These are phyloP conservation scores for Ostreobium quekettii DNA, from an alignment of 139 green algal species.

Conservation along the genomic window DNA sequence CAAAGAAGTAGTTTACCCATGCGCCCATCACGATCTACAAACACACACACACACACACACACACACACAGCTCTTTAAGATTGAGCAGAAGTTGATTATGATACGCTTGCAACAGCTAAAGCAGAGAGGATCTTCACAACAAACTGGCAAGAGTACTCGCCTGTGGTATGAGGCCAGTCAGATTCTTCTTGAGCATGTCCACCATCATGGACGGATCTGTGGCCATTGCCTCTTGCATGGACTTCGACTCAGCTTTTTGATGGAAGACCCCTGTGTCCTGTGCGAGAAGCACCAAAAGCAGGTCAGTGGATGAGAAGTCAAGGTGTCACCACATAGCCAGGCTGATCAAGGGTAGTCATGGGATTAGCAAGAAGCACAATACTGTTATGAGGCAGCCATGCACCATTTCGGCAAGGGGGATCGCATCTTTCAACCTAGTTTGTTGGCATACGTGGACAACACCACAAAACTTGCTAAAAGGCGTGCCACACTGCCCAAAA, in stretches of 20 bases:
- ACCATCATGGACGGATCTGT: constrained; percentile 79
- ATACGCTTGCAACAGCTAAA: not conserved
- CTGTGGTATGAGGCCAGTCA: constrained; percentile 20
- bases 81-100: not conserved
- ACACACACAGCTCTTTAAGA: too few species aligned
- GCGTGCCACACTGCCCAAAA: too few species aligned
- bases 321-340: not conserved
- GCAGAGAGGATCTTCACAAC: not conserved
- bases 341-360: not conserved
- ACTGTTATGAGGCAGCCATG: too few species aligned
- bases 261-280: constrained; percentile 59
- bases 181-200: constrained; percentile 24
- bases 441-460: too few species aligned
- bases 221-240: constrained; percentile 75
- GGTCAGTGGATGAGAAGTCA: not conserved
- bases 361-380: not conserved
- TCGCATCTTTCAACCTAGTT: too few species aligned
- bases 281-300: not conserved
- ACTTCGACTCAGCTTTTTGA: constrained; percentile 39
- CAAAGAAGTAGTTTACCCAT: constrained; percentile 53
- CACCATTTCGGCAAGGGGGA: too few species aligned
- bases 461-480: too few species aligned
- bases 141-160: too few species aligned
- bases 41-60: too few species aligned
- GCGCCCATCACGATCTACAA: constrained; percentile 27